Evolutionary conservation across 768 basidiomycete genomes (phyloP).

Genomic region (Pholiota conissans): DNA sequence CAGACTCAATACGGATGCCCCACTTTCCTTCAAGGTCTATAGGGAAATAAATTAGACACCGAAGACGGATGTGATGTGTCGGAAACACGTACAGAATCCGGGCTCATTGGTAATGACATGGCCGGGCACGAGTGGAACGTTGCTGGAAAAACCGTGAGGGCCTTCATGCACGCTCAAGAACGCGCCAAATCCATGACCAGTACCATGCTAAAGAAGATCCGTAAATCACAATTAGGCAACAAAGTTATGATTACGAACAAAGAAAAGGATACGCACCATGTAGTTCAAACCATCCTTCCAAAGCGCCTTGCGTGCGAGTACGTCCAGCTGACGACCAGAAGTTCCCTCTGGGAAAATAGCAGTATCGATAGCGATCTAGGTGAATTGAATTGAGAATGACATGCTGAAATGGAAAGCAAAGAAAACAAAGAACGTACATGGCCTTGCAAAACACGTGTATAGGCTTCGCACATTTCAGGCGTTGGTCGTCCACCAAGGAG

Average conservation of each 20-base stretch:
- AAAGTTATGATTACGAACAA: background rate
- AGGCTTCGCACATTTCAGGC: conserved; percentile 86
- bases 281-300: conserved; percentile 89
- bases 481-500: conserved; percentile 90
- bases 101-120: conserved; percentile 95
- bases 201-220: conserved; percentile 69
- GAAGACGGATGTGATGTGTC: conserved; percentile 11
- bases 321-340: conserved; percentile 79
- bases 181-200: conserved; percentile 87
- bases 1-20: conserved; percentile 93
- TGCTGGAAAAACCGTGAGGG: conserved; percentile 73
- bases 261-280: conserved; percentile 44
- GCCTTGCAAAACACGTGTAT: conserved; percentile 93
- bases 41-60: conserved; percentile 13
- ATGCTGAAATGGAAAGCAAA: conserved; percentile 14
- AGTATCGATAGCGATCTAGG: conserved; percentile 85
- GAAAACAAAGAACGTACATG: conserved; percentile 62
- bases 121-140: conserved; percentile 74
- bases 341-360: conserved; percentile 92
- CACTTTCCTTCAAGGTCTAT: conserved; percentile 75
- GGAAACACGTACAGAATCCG: conserved; percentile 69
- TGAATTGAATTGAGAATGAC: conserved; percentile 18
- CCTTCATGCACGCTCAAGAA: conserved; percentile 89
- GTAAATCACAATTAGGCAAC: conserved; percentile 1
- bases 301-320: conserved; percentile 83